Evolutionary conservation across 2,329 filamentous ascomycete species (phyloP), one percentile per base, ranked within the genome.

Genomic region (Talaromyces sp.): DNA sequence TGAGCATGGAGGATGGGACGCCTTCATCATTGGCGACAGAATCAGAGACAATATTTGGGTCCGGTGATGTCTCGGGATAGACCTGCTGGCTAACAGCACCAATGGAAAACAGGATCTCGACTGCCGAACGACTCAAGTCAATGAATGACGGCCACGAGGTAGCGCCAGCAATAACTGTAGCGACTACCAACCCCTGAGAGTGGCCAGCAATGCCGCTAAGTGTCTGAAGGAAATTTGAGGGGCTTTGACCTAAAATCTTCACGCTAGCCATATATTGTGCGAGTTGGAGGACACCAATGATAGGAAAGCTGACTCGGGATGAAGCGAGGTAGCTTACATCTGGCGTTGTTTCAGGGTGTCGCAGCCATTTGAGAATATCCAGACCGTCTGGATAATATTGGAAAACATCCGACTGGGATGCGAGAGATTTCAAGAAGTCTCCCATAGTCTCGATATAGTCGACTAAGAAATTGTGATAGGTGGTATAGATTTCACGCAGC

Each of bases 241-340:
- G 95, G 72, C 95, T 89, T 65, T 93, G 88, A 65, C 95, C 95
- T 47, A 98, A 84, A 8, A 92, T 90, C 80, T 93, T 92, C 82
- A 93, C 97, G 61, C 93, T 94, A 48, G 98, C 92, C 69, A 91
- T 89, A 76, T 97, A 99, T 80, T 99, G 95, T 48, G 93, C 92
- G 65, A 99, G 86, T 79, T 99, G 95, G 31, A 97, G 93, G 69
- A 99, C 84, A 68, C 95, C 95, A 74, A 99, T 99, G 77, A 99
- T 82, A 37, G 95, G 95, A 75, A 99, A 88, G 82, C 93, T 98
- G 79, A 99, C 92, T 0, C 93, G 93, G 2, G 93, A 93, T 11
- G 93, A 96, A 50, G 97, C 91, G 37, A 97, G 85, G 77, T 99
- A 99, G 77, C 97, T 93, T 64, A 90, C 87, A 77, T 98, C 94